Conservation (phyloP, 129 eudicot genomes). For the Arctium lappa region DNA sequence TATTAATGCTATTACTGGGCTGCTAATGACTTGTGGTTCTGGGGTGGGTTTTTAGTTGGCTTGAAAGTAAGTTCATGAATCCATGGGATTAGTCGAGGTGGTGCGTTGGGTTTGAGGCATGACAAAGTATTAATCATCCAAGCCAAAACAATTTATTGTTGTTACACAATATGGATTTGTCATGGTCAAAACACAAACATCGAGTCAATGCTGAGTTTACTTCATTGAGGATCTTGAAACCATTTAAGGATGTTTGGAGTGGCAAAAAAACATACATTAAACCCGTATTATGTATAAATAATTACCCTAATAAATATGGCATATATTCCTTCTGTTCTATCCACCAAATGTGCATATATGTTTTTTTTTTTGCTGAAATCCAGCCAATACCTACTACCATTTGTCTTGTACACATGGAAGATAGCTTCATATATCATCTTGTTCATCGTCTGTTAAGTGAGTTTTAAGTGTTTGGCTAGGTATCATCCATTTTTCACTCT, state of each 20-base stretch:
- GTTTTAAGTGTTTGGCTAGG: conserved; percentile 50
- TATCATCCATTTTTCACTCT: conserved; percentile 48
- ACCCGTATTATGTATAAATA: not conserved
- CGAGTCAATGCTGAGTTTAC: not conserved
- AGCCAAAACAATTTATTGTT: not conserved
- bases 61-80: not conserved
- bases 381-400: conserved; percentile 3
- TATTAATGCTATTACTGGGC: not conserved
- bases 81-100: not conserved
- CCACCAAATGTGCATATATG: not conserved
- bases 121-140: not conserved
- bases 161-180: too few relatives aligned
- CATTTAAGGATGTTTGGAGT: not conserved
- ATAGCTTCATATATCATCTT: conserved; percentile 25
- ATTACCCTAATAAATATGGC: not conserved
- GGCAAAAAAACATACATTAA: not conserved
- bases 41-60: not conserved
- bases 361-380: not conserved
- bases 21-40: not conserved
- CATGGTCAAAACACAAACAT: too few relatives aligned
- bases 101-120: not conserved
- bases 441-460: conserved; percentile 52
- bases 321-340: not conserved
- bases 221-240: not conserved
- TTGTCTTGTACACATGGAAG: not conserved